Base-by-base conservation (phyloP, 129 eudicot species). In the Heracleum sosnowskyi region DNA sequence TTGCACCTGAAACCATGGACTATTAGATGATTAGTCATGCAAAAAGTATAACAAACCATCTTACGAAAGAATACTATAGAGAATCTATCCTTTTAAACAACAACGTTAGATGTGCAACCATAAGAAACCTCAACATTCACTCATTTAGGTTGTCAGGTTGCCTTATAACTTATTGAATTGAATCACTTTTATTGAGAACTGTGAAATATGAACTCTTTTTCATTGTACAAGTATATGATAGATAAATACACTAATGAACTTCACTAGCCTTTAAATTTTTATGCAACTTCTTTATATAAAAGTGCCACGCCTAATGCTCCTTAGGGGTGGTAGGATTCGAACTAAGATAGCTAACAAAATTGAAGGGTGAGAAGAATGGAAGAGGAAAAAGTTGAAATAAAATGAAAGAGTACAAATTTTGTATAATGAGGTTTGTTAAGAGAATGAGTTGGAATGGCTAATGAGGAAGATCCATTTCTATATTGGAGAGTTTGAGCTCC, bases 1-100 rank as follows among this genome's bases (percentile, higher is more conserved):
- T 83, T 89, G 97, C 46, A 78, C 91, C 95, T 92, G 83, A 18
- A 75, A 75, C 36, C 62, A 35, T 4, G 7, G 17, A 72, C 31
- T 28, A 13, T 66, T 66, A 66, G 72, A 66, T 11, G 31, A 66
- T 15, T 31, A 66, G 10, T 66, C 72, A 66, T 66, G 72, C 39
- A 66, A 13, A 64, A 33, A 11, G 71, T 64, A n/a, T 57, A 57
- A 57, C 66, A n/a, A 31, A 13, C 39, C 71, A 64, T 16, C 36
- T 29, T 64, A 11, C 22, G 12, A 9, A 57, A 57, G 66, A 55
- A 55, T 22, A 55, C 7, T 2, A 20, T n/a, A n/a, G 66, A 57
- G 33, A 57, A n/a, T 5, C 2, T 53, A 10, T 53, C 7, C 12
- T 22, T 24, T 24, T 22, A 24, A 53, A 53, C 28, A 51, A 20